These are phyloP conservation scores for Rhynchospora pubera DNA, from an alignment of 176 grass and related monocot genomes.

Conservation along the genomic window DNA sequence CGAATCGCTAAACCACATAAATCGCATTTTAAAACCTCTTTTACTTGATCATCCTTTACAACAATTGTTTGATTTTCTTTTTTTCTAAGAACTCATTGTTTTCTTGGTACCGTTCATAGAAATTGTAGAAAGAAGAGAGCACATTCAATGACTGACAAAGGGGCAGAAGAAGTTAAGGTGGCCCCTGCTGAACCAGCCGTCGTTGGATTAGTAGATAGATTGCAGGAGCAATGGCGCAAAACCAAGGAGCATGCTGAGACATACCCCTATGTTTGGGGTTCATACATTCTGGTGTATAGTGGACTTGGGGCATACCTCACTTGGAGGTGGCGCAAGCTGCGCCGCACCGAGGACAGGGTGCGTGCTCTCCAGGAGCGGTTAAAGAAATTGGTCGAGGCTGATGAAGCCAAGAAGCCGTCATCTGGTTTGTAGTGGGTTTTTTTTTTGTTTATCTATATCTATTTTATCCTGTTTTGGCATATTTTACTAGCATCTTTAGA, in stretches of 20 bases:
- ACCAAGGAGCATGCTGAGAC: conserved; percentile 84
- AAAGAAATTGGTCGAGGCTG: conserved; percentile 45
- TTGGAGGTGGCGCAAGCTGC: too few relatives aligned
- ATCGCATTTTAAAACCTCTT: too few relatives aligned
- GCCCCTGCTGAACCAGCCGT: not conserved
- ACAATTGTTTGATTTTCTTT: too few relatives aligned
- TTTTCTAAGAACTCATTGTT: too few relatives aligned
- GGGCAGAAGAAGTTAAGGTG: conserved; percentile 22
- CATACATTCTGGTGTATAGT: conserved; percentile 82
- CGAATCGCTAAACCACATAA: too few relatives aligned
- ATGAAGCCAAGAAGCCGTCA: conserved; percentile 29
- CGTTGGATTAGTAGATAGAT: conserved; percentile 18
- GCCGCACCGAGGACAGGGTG: conserved; percentile 13
- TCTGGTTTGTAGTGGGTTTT: not conserved
- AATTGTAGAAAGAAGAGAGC: not conserved
- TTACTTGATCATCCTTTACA: too few relatives aligned
- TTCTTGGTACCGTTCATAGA: too few relatives aligned
- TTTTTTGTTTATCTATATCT: not conserved
- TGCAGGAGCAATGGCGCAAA: conserved; percentile 48
- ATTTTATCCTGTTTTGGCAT: not conserved
- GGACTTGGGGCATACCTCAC: conserved; percentile 15
- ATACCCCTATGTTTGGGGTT: conserved; percentile 26
- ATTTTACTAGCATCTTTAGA: not conserved
- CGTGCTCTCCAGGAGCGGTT: conserved; percentile 53
- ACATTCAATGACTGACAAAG: conserved; percentile 27